These are phyloP conservation scores for Linum lewisii DNA, from an alignment of 345 rosid species.

Conservation along the genomic window DNA sequence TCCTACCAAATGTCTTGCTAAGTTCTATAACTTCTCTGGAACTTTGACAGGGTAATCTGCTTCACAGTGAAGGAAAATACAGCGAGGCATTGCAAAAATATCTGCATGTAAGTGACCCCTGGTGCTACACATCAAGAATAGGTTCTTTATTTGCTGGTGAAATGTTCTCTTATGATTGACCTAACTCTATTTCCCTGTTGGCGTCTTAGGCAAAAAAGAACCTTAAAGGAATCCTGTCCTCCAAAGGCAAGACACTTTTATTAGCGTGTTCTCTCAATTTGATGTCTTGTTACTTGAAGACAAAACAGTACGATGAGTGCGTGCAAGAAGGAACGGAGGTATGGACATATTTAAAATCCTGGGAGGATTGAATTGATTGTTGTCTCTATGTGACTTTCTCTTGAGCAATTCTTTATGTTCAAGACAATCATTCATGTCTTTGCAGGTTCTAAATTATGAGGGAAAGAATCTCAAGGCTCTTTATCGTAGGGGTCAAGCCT, in stretches of 20 bases:
- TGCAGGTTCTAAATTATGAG: conserved; percentile 78
- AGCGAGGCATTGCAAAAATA: conserved; percentile 67
- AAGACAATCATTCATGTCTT: conserved; percentile 11
- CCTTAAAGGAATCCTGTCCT: conserved; percentile 52
- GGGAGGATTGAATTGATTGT: background rate
- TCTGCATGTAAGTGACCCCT: conserved; percentile 48
- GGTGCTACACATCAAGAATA: conserved; percentile 1
- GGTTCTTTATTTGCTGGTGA: background rate
- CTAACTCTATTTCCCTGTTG: conserved; percentile 2
- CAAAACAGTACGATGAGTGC: conserved; percentile 56
- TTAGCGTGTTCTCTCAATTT: conserved; percentile 83
- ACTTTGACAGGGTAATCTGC: conserved; percentile 67
- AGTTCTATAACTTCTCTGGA: background rate
- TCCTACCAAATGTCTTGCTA: no score
- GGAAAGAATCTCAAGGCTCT: conserved; percentile 80
- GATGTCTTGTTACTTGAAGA: conserved; percentile 96
- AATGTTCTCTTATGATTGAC: conserved; percentile 1
- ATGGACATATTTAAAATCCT: conserved; percentile 5
- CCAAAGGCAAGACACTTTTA: conserved; percentile 48
- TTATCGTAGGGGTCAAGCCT: conserved; percentile 95
- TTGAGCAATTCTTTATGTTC: conserved; percentile 11
- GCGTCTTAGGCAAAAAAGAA: conserved; percentile 69
- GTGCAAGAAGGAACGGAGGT: conserved; percentile 88
- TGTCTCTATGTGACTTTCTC: background rate
- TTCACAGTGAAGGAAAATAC: conserved; percentile 73